A percentile compares a stretch with the other conserved stretches of the same genome.
phyloP scores from a whole-genome alignment of 164 flowering plant genomes.

The Hamamelis virginiana region DNA sequence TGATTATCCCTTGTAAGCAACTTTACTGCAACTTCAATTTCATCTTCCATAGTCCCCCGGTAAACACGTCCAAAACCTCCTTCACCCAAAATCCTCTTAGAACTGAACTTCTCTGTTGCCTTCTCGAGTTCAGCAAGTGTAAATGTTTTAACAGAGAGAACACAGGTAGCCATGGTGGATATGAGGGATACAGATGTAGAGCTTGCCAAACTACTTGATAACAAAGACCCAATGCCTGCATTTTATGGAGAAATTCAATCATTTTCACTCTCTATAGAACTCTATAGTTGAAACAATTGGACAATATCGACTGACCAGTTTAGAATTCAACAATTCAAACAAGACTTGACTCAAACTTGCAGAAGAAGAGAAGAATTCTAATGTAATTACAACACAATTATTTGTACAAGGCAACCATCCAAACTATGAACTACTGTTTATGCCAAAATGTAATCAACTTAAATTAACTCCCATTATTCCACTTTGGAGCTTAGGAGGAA shows the following conservation, averaged over 20 bases:
- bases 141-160: constrained; percentile 82
- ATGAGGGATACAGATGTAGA: constrained; percentile 69
- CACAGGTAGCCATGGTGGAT: constrained; percentile 71
- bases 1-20: constrained; percentile 75
- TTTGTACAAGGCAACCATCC: too few relatives aligned
- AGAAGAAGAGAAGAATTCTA: too few relatives aligned
- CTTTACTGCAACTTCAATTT: constrained; percentile 80
- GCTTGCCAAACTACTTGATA: constrained; percentile 70
- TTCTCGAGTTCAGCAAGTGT: constrained; percentile 69
- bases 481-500: too few relatives aligned
- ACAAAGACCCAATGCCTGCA: constrained; percentile 67
- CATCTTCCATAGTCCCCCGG: constrained; percentile 70
- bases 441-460: too few relatives aligned
- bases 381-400: too few relatives aligned
- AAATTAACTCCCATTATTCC: too few relatives aligned
- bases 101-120: constrained; percentile 84
- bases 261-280: too few relatives aligned
- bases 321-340: too few relatives aligned
- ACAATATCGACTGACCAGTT: too few relatives aligned
- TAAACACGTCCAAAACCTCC: constrained; percentile 97
- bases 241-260: not conserved
- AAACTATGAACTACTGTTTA: too few relatives aligned
- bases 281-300: too few relatives aligned
- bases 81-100: constrained; percentile 75
- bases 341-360: too few relatives aligned